Evolutionary conservation across 2,329 filamentous ascomycete species (phyloP), one percentile per base, ranked within the genome.

Genomic region (Pezicula radicicola): DNA sequence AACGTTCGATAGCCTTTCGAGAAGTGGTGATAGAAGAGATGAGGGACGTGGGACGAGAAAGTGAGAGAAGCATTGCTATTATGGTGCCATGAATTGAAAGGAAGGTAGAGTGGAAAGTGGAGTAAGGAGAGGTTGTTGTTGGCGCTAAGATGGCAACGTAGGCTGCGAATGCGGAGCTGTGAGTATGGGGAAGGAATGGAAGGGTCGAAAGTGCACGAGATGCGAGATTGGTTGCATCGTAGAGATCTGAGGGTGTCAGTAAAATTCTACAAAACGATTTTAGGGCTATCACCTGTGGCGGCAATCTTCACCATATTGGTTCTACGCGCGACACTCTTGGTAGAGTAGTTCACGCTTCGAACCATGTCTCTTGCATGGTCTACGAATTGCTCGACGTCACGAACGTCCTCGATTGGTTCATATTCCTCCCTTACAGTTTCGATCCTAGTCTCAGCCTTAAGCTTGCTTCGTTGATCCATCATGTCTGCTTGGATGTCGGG

Each of bases 301-400:
- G 81, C 81, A 60, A 88, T 83, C 44, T 84, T 84, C 27, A 93
- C 71, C 54, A 82, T 81, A 65, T 94, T 93, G 21, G 88, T 85
- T 51, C 91, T 82, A 52, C 93, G 84, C 37, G 94, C 86, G 48
- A 95, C 83, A 60, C 85, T 90, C 69, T 89, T 89, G 1, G 89
- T 93, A 50, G 89, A 87, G 62, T 88, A 85, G 63, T 92, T 92
- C 54, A 97, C 84, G 57, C 87, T 84, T 47, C 91, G 85, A 37
- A 99, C 86, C 70, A 91, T 92, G 50, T 97, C 93, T 61, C 91
- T 84, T 18, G 93, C 93, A 66, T 96, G 89, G 48, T 91, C 86
- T 49, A 96, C 86, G 69, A 99, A 96, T 61, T 94, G 86, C 65
- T 97, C 93, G 3, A 97, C 91, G 69, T 97, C 93, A 27, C 85